These are phyloP conservation scores for Aureobasidium uvarum DNA, from an alignment of 2,329 filamentous ascomycete species.

Conservation along the genomic window DNA sequence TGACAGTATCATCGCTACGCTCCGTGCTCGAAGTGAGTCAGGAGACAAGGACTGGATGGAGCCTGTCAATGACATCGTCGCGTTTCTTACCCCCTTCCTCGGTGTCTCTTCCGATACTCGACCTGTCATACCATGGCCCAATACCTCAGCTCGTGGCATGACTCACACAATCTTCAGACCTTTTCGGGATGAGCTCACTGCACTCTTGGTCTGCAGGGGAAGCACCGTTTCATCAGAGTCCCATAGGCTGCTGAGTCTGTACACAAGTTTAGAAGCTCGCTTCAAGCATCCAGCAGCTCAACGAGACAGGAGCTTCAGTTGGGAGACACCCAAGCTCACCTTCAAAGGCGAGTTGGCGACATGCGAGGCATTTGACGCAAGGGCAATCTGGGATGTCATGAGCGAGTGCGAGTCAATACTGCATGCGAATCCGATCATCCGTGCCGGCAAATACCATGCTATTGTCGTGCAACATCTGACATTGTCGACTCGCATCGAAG, in stretches of 20 bases:
- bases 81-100: conserved; percentile 14
- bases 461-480: conserved; percentile 13
- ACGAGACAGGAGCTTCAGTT: background rate
- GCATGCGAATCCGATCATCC: conserved; percentile 8
- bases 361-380: background rate
- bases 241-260: background rate
- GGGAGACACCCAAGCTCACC: conserved; percentile 1
- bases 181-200: conserved; percentile 5
- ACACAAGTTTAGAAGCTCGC: background rate
- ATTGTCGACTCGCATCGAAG: conserved; percentile 1
- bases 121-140: conserved; percentile 24
- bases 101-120: conserved; percentile 2
- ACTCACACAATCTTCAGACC: conserved; percentile 11
- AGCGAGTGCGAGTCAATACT: conserved; percentile 16
- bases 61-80: conserved; percentile 10
- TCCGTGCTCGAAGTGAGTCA: background rate
- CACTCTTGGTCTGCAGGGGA: background rate
- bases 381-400: background rate
- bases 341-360: conserved; percentile 10
- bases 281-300: background rate
- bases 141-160: conserved; percentile 17
- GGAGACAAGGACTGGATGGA: conserved; percentile 25
- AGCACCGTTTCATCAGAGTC: background rate
- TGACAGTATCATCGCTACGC: background rate
- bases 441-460: conserved; percentile 10